These are phyloP conservation scores for Chamaenerion angustifolium DNA, from an alignment of 345 rosid genomes.

Conservation along the genomic window DNA sequence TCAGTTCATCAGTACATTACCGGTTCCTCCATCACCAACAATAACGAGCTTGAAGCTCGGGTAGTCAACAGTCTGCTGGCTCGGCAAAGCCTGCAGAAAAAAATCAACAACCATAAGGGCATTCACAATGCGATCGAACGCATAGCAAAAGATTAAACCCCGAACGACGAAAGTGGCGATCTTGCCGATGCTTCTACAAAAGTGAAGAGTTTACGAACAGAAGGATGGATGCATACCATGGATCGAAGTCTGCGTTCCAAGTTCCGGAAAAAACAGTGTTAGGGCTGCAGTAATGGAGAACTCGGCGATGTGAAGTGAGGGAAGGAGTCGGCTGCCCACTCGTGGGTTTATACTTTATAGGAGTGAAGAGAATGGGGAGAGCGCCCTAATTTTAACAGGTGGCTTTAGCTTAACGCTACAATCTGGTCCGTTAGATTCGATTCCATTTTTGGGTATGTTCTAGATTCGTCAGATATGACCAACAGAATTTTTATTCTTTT, in stretches of 20 bases:
- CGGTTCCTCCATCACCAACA: conserved; percentile 31
- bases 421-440: conserved; percentile 6
- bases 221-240: too few relatives aligned
- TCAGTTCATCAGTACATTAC: conserved; percentile 4
- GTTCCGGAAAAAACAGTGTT: neutral
- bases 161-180: too few relatives aligned
- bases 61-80: conserved; percentile 14
- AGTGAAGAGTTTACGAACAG: too few relatives aligned
- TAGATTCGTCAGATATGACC: too few relatives aligned
- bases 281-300: neutral
- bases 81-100: conserved; percentile 12
- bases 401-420: conserved; percentile 8
- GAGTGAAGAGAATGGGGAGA: neutral
- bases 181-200: too few relatives aligned
- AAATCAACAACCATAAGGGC: neutral
- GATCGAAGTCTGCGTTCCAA: too few relatives aligned
- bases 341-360: neutral
- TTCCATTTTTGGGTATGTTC: neutral
- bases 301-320: neutral
- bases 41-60: conserved; percentile 32
- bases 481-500: too few relatives aligned
- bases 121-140: neutral
- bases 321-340: neutral
- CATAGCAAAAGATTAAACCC: neutral
- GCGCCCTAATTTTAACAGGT: neutral